Evolutionary conservation across 768 basidiomycete species (phyloP), one percentile per base, ranked within the genome.

Genomic region (Antrodiella citrinella): DNA sequence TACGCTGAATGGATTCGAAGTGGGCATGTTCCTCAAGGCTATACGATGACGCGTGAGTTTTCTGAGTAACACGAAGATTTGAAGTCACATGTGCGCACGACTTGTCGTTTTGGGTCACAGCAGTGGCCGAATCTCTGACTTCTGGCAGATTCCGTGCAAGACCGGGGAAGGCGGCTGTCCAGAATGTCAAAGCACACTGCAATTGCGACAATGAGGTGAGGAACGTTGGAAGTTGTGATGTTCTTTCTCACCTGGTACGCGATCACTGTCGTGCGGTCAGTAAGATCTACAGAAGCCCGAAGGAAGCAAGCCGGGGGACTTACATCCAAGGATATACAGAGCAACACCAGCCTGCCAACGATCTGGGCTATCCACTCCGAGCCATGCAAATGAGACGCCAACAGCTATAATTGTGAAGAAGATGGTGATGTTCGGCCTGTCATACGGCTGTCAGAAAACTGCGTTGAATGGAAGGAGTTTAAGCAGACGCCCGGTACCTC

Each of bases 131-230:
- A 45, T 70, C 62, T 53, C 76, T 71, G n/a, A 89, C 77, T 57
- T 86, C 80, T 0, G 83, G 81, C 22, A 87, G 72, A 61, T 88
- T 77, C 7, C 78, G 73, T 20, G 82, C 81, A 13, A 90, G 71
- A 15, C 84, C 86, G 0, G 86, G 85, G 61, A 90, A 88, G 11
- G 87, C 86, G 11, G 87, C 87, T 0, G 84, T 85, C 86, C 85
- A 90, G 65, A 89, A 90, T 0, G 86, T 88, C 49, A 88, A 63
- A 24, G 82, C 70, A 49, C 83, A 78, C 78, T 84, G 50, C 0
- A 4, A n/a, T n/a, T n/a, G n/a, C n/a, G n/a, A n/a, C n/a, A n/a
- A n/a, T n/a, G n/a, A n/a, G n/a, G n/a, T 18, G 35, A 22, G 21
- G 15, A 10, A 22, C 22, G 15, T 21, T 11, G 13, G n/a, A 24